Conservation (phyloP, 768 basidiomycete genomes). For the Mycena rebaudengoi region DNA sequence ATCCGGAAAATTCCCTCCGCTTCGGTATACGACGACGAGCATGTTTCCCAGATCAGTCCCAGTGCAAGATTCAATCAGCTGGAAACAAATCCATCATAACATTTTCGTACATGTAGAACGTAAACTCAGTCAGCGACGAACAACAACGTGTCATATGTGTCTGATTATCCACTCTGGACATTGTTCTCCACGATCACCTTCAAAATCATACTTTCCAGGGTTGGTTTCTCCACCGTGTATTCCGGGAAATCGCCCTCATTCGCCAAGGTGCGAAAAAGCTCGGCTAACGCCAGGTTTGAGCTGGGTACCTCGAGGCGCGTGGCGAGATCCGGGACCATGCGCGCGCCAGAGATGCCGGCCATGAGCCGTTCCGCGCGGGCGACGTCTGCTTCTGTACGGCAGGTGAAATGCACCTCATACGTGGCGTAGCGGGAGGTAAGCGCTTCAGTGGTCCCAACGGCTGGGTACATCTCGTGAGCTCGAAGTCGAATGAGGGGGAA, state of each 20-base stretch:
- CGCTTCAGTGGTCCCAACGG: background rate
- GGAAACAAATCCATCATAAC: no score
- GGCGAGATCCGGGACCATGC: conserved; percentile 67
- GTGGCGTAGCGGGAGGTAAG: background rate
- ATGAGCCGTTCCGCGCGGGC: conserved; percentile 56
- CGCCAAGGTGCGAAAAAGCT: conserved; percentile 54
- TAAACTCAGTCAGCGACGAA: no score
- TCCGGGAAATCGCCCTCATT: conserved; percentile 54
- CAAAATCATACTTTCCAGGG: conserved; percentile 63
- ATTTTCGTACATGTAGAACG: no score
- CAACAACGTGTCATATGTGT: background rate
- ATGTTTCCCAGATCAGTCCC: no score
- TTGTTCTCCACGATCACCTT: conserved; percentile 62
- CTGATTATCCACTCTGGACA: conserved; percentile 36
- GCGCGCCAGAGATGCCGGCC: conserved; percentile 60
- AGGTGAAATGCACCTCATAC: conserved; percentile 72
- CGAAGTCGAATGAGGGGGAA: background rate
- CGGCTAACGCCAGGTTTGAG: conserved; percentile 47
- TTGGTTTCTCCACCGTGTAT: conserved; percentile 62
- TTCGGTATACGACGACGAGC: no score
- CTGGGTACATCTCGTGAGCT: background rate
- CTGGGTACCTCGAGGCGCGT: conserved; percentile 72
- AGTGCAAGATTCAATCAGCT: no score
- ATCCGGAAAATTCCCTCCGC: no score
- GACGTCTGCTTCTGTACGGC: conserved; percentile 57